Conservation (phyloP, 2,329 filamentous ascomycete species). For the Colletotrichum caudatum region DNA sequence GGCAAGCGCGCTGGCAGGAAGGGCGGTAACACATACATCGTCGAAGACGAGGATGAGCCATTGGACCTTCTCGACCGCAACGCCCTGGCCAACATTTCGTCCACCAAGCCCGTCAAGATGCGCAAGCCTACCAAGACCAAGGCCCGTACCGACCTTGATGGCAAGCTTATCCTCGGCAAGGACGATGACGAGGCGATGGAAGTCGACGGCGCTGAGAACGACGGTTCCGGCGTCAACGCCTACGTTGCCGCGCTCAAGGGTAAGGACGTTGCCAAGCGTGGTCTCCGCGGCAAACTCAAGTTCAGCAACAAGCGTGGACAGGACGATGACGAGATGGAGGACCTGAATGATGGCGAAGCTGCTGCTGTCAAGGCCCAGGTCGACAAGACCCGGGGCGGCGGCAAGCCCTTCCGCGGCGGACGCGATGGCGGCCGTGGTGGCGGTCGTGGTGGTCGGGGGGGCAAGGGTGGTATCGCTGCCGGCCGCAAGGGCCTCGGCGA, state of each 20-base stretch:
- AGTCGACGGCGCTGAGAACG: slow-evolving; percentile 67
- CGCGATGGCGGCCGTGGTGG: slow-evolving; percentile 50
- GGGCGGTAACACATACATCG: slow-evolving; percentile 82
- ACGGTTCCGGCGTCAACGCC: slow-evolving; percentile 71
- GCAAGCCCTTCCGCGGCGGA: slow-evolving; percentile 48
- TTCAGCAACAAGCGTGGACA: slow-evolving; percentile 73
- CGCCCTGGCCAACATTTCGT: slow-evolving; percentile 92
- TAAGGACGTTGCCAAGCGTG: slow-evolving; percentile 73
- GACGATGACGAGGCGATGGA: slow-evolving; percentile 71
- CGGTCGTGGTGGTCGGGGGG: slow-evolving; percentile 60
- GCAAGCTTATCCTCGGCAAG: slow-evolving; percentile 81
- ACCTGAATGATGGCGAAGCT: slow-evolving; percentile 66
- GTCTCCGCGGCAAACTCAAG: slow-evolving; percentile 76
- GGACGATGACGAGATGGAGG: slow-evolving; percentile 62
- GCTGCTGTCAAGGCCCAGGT: slow-evolving; percentile 65
- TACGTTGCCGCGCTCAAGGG: slow-evolving; percentile 78
- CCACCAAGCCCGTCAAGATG: slow-evolving; percentile 81
- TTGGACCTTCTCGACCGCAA: slow-evolving; percentile 92
- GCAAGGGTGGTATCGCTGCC: slow-evolving; percentile 60
- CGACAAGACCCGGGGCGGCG: slow-evolving; percentile 48
- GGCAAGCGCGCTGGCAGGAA: slow-evolving; percentile 66
- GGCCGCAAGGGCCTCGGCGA: slow-evolving; percentile 64
- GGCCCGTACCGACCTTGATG: slow-evolving; percentile 79
- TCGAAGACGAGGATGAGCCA: slow-evolving; percentile 94
- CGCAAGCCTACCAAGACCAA: slow-evolving; percentile 71